These are phyloP conservation scores for Lenwebbia sp. DNA, from an alignment of 345 rosid genomes.

Conservation along the genomic window DNA sequence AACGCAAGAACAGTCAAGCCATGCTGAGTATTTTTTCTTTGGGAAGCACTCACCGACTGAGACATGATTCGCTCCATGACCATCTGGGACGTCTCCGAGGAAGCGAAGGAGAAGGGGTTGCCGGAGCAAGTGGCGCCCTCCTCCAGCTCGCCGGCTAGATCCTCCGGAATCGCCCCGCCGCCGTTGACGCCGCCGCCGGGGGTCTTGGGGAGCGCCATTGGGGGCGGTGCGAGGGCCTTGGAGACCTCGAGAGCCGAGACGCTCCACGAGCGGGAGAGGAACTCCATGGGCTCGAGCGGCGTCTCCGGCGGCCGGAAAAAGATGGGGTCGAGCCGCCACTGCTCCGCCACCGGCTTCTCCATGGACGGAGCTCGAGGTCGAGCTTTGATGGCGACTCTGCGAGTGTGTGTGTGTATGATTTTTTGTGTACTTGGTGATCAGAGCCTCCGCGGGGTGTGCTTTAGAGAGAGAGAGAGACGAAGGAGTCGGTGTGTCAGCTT, in stretches of 20 bases:
- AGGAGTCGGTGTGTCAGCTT: background rate
- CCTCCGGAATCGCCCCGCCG: slow-evolving; percentile 41
- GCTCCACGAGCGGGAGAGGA: slow-evolving; percentile 93
- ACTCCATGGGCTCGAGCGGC: slow-evolving; percentile 92
- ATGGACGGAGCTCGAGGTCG: slow-evolving; percentile 7
- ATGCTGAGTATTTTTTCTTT: background rate
- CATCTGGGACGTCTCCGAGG: slow-evolving; percentile 95
- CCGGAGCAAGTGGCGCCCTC: slow-evolving; percentile 61
- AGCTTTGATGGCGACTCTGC: background rate
- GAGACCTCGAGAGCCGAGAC: slow-evolving; percentile 80
- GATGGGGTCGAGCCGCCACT: slow-evolving; percentile 53
- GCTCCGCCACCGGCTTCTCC: slow-evolving; percentile 45
- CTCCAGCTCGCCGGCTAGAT: slow-evolving; percentile 47
- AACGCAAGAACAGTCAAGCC: background rate
- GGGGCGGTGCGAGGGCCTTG: slow-evolving; percentile 53
- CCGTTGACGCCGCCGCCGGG: background rate
- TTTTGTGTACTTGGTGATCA: background rate
- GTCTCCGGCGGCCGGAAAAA: slow-evolving; percentile 79
- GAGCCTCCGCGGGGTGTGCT: too few species aligned
- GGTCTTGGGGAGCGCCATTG: slow-evolving; percentile 34
- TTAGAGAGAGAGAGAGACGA: background rate
- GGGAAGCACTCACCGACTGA: slow-evolving; percentile 73
- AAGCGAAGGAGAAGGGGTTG: slow-evolving; percentile 88
- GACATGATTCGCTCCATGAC: slow-evolving; percentile 97
- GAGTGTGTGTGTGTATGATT: background rate